A percentile compares a stretch with the other conserved stretches of the same genome.
Evolutionary conservation across 768 basidiomycete species (phyloP).

Genomic region (Leccinum disarticulatum): DNA sequence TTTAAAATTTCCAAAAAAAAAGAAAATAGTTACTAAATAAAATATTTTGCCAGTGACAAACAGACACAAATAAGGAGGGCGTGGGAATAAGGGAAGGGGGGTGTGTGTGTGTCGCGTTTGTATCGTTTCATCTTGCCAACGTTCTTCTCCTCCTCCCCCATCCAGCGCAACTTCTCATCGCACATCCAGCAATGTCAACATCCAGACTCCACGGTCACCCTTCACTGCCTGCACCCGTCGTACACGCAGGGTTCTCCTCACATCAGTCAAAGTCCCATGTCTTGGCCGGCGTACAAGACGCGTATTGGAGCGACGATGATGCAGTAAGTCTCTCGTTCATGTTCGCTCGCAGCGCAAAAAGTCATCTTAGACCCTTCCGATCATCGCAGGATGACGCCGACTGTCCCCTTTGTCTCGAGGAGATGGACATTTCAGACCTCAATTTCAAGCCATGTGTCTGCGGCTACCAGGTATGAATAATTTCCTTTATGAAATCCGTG

Average conservation of each 20-base stretch:
- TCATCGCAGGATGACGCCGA: conserved; percentile 86
- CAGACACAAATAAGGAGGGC: conserved; percentile 19
- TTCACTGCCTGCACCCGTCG: conserved; percentile 70
- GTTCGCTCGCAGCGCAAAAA: conserved; percentile 11
- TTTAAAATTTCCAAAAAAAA: not conserved
- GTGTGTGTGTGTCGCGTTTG: conserved; percentile 25
- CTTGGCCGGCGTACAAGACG: conserved; percentile 89
- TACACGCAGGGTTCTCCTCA: conserved; percentile 67
- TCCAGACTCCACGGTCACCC: conserved; percentile 59
- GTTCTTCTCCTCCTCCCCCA: conserved; percentile 11
- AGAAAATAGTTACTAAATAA: not conserved
- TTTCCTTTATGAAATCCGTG: conserved; percentile 15
- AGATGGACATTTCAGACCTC: conserved; percentile 98
- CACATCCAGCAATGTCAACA: conserved; percentile 42
- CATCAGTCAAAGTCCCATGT: conserved; percentile 84
- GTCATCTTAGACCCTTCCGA: conserved; percentile 19
- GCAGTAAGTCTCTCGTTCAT: conserved; percentile 46
- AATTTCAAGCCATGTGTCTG: conserved; percentile 99
- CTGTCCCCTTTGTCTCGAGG: conserved; percentile 96
- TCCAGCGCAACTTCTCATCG: conserved; percentile 12
- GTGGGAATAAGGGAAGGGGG: conserved; percentile 23
- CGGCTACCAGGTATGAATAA: conserved; percentile 81
- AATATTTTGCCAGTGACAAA: conserved; percentile 17
- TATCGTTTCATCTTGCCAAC: conserved; percentile 18
- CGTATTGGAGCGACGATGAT: conserved; percentile 96